Percentiles rank a stretch among this genome's conserved stretches.
phyloP scores from a whole-genome alignment of 495 filamentous ascomycete genomes.

The Trichoderma erinaceum region DNA sequence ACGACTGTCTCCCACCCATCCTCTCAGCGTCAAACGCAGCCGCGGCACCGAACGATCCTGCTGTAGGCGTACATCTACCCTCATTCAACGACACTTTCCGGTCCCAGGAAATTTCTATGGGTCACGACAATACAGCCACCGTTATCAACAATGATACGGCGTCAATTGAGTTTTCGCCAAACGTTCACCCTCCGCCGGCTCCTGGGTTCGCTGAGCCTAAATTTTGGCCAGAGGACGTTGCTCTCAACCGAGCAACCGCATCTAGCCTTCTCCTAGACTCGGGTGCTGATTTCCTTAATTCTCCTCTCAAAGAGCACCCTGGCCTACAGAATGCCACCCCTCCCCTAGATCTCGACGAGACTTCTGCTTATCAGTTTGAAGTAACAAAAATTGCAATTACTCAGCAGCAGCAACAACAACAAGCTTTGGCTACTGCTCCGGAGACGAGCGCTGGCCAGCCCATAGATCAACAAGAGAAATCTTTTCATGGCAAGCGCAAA shows the following conservation, averaged over 20 bases:
- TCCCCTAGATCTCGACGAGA: too few species aligned
- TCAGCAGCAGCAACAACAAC: background rate
- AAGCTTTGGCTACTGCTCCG: background rate
- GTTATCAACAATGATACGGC: background rate
- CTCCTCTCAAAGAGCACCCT: too few species aligned
- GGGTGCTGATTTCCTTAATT: too few species aligned
- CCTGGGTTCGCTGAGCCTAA: background rate
- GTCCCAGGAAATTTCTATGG: background rate
- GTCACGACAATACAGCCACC: background rate
- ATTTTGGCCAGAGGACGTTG: background rate
- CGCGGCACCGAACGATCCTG: too few species aligned
- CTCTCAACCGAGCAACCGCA: background rate
- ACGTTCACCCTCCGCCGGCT: background rate
- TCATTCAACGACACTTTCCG: background rate
- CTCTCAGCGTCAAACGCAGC: background rate
- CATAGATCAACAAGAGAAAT: background rate
- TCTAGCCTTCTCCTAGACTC: background rate
- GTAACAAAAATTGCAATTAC: background rate
- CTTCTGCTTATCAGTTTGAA: too few species aligned
- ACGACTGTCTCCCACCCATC: background rate
- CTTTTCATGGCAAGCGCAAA: background rate
- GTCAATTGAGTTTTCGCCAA: too few species aligned
- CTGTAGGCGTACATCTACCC: background rate
- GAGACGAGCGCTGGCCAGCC: background rate
- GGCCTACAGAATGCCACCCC: too few species aligned